phyloP scores from a whole-genome alignment of 2,329 filamentous ascomycete genomes.

The Elsinoe arachidis region DNA sequence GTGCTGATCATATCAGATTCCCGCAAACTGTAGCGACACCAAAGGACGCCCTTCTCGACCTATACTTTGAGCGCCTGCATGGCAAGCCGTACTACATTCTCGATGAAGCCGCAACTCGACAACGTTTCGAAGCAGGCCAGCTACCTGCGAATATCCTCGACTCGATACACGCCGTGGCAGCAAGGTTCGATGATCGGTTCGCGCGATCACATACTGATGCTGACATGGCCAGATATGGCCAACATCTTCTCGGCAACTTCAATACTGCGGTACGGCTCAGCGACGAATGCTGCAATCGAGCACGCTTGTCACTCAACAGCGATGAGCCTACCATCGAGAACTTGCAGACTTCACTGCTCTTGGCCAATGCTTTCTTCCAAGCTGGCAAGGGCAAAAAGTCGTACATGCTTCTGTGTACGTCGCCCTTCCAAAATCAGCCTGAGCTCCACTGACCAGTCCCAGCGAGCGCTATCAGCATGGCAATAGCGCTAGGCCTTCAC shows the following conservation, averaged over 20 bases:
- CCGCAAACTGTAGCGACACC: slow-evolving; percentile 8
- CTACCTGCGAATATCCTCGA: slow-evolving; percentile 45
- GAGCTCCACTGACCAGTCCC: slow-evolving; percentile 27
- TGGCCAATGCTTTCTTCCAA: slow-evolving; percentile 68
- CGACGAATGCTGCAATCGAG: slow-evolving; percentile 62
- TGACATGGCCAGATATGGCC: slow-evolving; percentile 53
- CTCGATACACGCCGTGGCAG: slow-evolving; percentile 44
- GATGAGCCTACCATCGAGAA: slow-evolving; percentile 75
- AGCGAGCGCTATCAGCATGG: slow-evolving; percentile 75
- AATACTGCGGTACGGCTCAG: slow-evolving; percentile 59
- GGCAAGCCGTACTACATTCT: slow-evolving; percentile 75
- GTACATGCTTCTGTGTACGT: slow-evolving; percentile 71
- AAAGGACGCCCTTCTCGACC: slow-evolving; percentile 46
- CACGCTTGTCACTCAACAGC: slow-evolving; percentile 62
- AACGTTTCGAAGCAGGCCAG: slow-evolving; percentile 61
- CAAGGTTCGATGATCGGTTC: slow-evolving; percentile 28
- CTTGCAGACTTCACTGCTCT: slow-evolving; percentile 64
- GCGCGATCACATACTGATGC: slow-evolving; percentile 44
- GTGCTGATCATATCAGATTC: not conserved
- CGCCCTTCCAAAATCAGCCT: not conserved
- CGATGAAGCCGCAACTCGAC: slow-evolving; percentile 66
- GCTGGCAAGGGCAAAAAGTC: slow-evolving; percentile 73
- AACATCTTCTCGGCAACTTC: slow-evolving; percentile 55
- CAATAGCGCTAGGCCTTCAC: slow-evolving; percentile 71
- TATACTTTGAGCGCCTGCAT: slow-evolving; percentile 71